Evolutionary conservation across 306 rosid species (phyloP), one percentile per base, ranked within the genome.

Genomic region (Dryas drummondii): DNA sequence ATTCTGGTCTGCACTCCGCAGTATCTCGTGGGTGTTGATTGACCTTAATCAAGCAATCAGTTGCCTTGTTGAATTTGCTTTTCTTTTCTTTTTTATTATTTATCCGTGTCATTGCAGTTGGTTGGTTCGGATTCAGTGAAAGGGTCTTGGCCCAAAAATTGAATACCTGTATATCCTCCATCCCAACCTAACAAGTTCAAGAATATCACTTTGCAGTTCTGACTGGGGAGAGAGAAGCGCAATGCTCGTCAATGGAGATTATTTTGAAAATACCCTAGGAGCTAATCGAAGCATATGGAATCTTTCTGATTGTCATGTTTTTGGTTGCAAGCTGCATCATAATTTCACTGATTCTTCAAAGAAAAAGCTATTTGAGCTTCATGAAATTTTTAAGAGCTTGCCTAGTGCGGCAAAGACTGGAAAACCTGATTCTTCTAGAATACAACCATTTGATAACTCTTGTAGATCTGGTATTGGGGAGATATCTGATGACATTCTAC

Each of bases 241-340:
- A 14, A 78, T 92, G 69, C 90, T 92, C 80, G 85, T 78, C 41
- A 71, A 69, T 65, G 79, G 81, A 76, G 76, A 81, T 76, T 73
- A 72, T 75, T 80, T 54, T 55, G 77, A 72, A 64, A 87, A 82
- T 65, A 74, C 55, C 71, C 32, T 16, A 26, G 88, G 72, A 61
- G 76, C 64, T 52, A 41, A 61, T 69, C 74, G 80, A 78, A 83
- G 86, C 82, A 70, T 86, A 76, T 94, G 96, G 96, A 82, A 78
- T 81, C 88, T 89, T 77, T 83, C 97, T 48, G 97, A 84, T 74
- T 94, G 99, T 79, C 99, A 94, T 56, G 99, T 90, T 69, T 90
- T 86, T 72, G 92, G 88, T 49, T 94, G 99, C 87, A 85, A 86
- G 79, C 78, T 85, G 85, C 99, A 94, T 86, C 58, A 58, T 79